A percentile compares a stretch with the other conserved stretches of the same genome.
Evolutionary conservation across 805 yeast species (phyloP).

Genomic region (Metschnikowia cubensis): DNA sequence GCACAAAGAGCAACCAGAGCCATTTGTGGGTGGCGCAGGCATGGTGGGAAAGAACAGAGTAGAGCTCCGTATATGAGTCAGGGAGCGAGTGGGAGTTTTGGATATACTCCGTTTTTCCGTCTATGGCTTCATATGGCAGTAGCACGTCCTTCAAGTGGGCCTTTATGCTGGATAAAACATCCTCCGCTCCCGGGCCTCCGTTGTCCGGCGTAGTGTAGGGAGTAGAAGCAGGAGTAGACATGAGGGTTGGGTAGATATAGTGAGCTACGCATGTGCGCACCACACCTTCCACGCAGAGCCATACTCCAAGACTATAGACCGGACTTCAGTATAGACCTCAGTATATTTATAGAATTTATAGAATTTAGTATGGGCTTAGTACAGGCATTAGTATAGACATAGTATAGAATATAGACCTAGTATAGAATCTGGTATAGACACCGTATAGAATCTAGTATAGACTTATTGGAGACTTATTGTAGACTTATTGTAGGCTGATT

Average conservation of each 20-base stretch:
- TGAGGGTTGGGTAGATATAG: not conserved
- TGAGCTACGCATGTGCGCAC: not conserved
- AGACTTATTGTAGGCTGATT: too few relatives aligned
- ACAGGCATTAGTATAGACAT: too few relatives aligned
- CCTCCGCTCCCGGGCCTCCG: not conserved
- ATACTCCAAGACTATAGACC: too few relatives aligned
- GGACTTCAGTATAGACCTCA: too few relatives aligned
- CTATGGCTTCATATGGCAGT: not conserved
- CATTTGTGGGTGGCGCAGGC: slow-evolving; percentile 6
- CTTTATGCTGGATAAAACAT: not conserved
- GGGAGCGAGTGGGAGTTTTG: slow-evolving; percentile 9
- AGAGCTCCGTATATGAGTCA: slow-evolving; percentile 10
- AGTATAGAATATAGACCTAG: too few relatives aligned
- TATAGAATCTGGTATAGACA: too few relatives aligned
- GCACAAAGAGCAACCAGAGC: slow-evolving; percentile 11
- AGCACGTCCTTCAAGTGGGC: slow-evolving; percentile 5
- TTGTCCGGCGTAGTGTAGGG: not conserved
- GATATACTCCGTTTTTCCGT: slow-evolving; percentile 3
- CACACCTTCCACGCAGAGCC: too few relatives aligned
- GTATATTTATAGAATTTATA: too few relatives aligned
- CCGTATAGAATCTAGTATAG: too few relatives aligned
- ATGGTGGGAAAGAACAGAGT: slow-evolving; percentile 9
- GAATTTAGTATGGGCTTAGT: too few relatives aligned
- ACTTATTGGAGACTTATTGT: too few relatives aligned
- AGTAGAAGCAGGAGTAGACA: not conserved